phyloP scores from a whole-genome alignment of 2,329 filamentous ascomycete species.

The Coniochaeta hoffmannii region DNA sequence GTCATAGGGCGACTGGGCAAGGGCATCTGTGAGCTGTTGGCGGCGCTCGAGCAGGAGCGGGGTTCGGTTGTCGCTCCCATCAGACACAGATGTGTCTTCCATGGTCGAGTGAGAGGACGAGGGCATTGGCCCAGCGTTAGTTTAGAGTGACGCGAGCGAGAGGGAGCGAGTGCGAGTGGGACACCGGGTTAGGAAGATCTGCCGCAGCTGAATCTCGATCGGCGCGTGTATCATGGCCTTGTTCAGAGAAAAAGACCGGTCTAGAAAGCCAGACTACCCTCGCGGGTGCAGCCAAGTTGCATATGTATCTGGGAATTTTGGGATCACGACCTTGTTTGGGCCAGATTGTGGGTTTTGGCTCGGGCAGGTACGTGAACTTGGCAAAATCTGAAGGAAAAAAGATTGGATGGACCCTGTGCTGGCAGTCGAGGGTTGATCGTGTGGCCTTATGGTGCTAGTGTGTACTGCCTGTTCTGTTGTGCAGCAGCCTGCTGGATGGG shows the following conservation, averaged over 20 bases:
- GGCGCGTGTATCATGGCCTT: neutral
- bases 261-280: neutral
- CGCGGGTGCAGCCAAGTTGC: neutral
- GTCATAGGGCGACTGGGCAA: constrained; percentile 50
- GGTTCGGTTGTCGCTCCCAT: constrained; percentile 30
- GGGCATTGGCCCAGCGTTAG: constrained; percentile 4
- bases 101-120: constrained; percentile 11
- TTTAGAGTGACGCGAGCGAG: neutral
- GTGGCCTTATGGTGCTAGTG: no score
- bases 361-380: neutral
- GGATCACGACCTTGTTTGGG: neutral
- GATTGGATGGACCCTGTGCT: neutral
- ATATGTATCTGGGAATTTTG: neutral
- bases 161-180: neutral
- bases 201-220: constrained; percentile 1
- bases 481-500: no score
- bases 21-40: constrained; percentile 46
- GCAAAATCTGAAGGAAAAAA: neutral
- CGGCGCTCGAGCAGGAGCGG: constrained; percentile 46
- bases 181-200: neutral
- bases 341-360: neutral
- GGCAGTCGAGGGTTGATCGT: neutral
- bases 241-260: neutral
- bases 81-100: constrained; percentile 18
- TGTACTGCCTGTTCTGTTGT: no score